These are phyloP conservation scores for Erythrophleum ivorense DNA, from an alignment of 331 rosid species.

Conservation along the genomic window DNA sequence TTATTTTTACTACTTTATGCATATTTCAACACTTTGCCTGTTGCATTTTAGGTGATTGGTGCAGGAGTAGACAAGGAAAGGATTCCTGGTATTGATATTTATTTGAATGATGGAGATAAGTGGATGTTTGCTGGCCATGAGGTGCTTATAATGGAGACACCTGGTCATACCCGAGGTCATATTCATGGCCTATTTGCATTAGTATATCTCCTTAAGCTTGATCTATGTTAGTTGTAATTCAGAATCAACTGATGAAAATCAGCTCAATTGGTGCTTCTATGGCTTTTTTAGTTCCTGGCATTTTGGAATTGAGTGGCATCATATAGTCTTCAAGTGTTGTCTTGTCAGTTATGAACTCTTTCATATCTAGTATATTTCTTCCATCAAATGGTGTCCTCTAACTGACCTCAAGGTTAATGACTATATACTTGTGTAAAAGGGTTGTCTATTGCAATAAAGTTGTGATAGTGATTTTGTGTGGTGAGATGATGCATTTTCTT, in stretches of 20 bases:
- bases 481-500: neutral
- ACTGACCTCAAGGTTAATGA: neutral
- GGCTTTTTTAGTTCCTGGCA: conserved; percentile 10
- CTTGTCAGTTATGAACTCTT: neutral
- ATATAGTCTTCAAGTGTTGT: neutral
- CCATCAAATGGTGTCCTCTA: neutral
- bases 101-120: conserved; percentile 89
- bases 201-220: conserved; percentile 28
- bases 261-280: conserved; percentile 16
- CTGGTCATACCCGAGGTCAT: conserved; percentile 94
- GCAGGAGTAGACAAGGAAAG: conserved; percentile 78
- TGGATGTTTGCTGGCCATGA: conserved; percentile 99
- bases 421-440: neutral
- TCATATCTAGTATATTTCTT: neutral
- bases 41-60: conserved; percentile 79
- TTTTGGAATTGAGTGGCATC: neutral
- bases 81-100: conserved; percentile 89
- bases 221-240: conserved; percentile 7
- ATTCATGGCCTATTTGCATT: conserved; percentile 36
- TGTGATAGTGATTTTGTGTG: neutral
- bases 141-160: conserved; percentile 91
- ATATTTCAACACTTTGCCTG: conserved; percentile 11
- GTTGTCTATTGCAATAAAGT: neutral
- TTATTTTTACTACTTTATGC: conserved; percentile 26
- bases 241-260: neutral